Base-by-base conservation (phyloP, 2,329 filamentous ascomycete genomes). In the Colletotrichum chrysophilum region DNA sequence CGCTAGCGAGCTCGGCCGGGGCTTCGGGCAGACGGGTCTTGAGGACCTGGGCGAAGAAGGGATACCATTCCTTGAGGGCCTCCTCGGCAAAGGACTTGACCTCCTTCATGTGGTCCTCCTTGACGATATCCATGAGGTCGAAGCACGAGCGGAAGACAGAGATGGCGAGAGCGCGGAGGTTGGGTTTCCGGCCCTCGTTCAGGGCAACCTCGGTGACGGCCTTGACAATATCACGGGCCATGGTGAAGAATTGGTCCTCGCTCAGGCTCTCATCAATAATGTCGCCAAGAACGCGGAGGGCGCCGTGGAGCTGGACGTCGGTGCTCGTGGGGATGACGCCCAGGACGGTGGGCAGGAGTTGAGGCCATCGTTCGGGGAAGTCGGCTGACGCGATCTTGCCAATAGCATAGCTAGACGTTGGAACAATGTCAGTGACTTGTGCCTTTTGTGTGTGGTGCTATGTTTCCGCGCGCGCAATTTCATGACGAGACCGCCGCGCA, bases 341-440 rank as follows among this genome's bases (percentile, higher is more conserved):
- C 76, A 99, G 91, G 56, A 98, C 89, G 38, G 92, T 91, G 26
- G 95, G 95, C 34, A 99, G 91, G 58, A 99, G 91, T 78, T 92
- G 91, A n/a, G 96, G 95, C 97, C 97, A 99, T 81, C 96, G 91
- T 76, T 98, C 95, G 69, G 97, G 97, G 82, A 98, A 98, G 87
- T 99, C 97, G 81, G 93, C 92, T 78, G 93, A 94, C 72, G 97
- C 97, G 79, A 99, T 98, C 87, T 98, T 98, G 88, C 96, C 96
- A 77, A 98, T 95, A 7, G 94, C 91, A 79, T 90, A 92, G 84
- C 92, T 93, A 73, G n/a, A 74, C 24, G 38, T 12, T 78, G 64
- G 43, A 24, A 60, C 28, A 62, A 74, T 60, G 74, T 71, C 43
- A 78, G 70, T 77, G 48, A 69, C 64, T 52, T n/a, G 18, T 52